Evolutionary conservation across 768 basidiomycete species (phyloP).

Genomic region (Suillus hirtellus): DNA sequence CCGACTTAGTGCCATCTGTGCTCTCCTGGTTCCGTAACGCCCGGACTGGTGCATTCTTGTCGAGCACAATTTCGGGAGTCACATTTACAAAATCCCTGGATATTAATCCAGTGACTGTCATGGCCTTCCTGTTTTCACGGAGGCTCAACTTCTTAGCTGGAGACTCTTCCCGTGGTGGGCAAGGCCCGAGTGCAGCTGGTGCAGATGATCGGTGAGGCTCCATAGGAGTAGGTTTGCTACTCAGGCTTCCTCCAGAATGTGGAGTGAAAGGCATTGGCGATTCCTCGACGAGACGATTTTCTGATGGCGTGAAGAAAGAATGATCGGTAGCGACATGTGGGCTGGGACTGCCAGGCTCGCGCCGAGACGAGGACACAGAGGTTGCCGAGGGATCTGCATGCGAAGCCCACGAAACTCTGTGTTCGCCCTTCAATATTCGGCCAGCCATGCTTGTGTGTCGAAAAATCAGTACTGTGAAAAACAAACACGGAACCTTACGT

Average conservation of each 20-base stretch:
- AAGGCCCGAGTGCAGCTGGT: slow-evolving; percentile 50
- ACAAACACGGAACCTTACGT: slow-evolving; percentile 21
- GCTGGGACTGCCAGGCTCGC: slow-evolving; percentile 18
- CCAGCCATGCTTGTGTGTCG: slow-evolving; percentile 62
- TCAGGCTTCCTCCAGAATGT: neutral
- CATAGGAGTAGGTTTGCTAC: neutral
- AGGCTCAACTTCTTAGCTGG: slow-evolving; percentile 34
- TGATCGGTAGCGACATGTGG: neutral
- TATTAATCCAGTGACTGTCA: slow-evolving; percentile 3
- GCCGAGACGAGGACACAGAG: slow-evolving; percentile 29
- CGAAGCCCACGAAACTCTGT: slow-evolving; percentile 59
- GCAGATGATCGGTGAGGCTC: slow-evolving; percentile 41
- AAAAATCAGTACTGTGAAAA: slow-evolving; percentile 8
- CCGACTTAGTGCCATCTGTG: slow-evolving; percentile 20
- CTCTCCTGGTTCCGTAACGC: slow-evolving; percentile 26
- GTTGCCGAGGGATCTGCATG: slow-evolving; percentile 36
- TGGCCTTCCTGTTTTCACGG: slow-evolving; percentile 22
- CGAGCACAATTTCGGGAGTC: slow-evolving; percentile 38
- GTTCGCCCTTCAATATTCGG: slow-evolving; percentile 53
- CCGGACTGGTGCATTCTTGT: slow-evolving; percentile 40
- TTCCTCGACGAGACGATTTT: slow-evolving; percentile 39
- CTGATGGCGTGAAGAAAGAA: slow-evolving; percentile 38
- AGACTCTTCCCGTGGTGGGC: slow-evolving; percentile 27
- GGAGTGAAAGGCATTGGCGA: slow-evolving; percentile 41
- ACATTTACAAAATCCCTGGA: neutral